Evolutionary conservation across 2,329 filamentous ascomycete species (phyloP).

Genomic region (Clarireedia sp.): DNA sequence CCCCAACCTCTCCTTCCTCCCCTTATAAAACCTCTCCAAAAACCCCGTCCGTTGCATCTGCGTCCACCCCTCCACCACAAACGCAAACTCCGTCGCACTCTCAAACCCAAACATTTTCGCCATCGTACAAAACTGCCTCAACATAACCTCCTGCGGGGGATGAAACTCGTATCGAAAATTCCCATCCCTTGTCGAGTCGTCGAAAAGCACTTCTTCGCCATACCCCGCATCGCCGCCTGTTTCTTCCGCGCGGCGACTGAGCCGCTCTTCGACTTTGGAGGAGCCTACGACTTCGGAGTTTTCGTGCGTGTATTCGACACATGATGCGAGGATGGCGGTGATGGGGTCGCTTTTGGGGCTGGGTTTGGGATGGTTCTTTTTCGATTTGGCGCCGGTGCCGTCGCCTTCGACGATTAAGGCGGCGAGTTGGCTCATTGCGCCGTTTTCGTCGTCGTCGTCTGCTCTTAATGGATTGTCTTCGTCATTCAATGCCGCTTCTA

Average conservation of each 20-base stretch:
- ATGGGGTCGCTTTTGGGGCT: constrained; percentile 58
- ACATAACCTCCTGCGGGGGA: constrained; percentile 66
- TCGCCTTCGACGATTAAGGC: constrained; percentile 46
- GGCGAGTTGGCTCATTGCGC: constrained; percentile 66
- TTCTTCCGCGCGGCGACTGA: constrained; percentile 61
- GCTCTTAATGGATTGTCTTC: constrained; percentile 37
- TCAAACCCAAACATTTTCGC: constrained; percentile 69
- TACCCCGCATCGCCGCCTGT: constrained; percentile 36
- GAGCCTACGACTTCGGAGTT: constrained; percentile 93
- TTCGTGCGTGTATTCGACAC: constrained; percentile 92
- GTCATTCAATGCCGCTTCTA: constrained; percentile 51
- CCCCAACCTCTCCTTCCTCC: constrained; percentile 36
- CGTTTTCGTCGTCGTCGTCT: constrained; percentile 44
- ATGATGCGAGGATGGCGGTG: constrained; percentile 79
- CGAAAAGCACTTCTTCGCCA: constrained; percentile 50
- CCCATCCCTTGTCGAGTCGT: constrained; percentile 28
- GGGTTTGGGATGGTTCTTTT: constrained; percentile 34
- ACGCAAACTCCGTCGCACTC: constrained; percentile 73
- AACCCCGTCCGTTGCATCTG: constrained; percentile 72
- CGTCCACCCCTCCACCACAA: constrained; percentile 86
- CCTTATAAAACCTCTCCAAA: constrained; percentile 72
- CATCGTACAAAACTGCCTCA: constrained; percentile 87
- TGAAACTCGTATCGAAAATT: constrained; percentile 31
- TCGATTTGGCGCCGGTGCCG: constrained; percentile 32
- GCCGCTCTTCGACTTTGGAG: constrained; percentile 79